A percentile compares a stretch with the other conserved stretches of the same genome.
Conservation (phyloP, 1,284 basidiomycete species). For the Spongiforma sp. region DNA sequence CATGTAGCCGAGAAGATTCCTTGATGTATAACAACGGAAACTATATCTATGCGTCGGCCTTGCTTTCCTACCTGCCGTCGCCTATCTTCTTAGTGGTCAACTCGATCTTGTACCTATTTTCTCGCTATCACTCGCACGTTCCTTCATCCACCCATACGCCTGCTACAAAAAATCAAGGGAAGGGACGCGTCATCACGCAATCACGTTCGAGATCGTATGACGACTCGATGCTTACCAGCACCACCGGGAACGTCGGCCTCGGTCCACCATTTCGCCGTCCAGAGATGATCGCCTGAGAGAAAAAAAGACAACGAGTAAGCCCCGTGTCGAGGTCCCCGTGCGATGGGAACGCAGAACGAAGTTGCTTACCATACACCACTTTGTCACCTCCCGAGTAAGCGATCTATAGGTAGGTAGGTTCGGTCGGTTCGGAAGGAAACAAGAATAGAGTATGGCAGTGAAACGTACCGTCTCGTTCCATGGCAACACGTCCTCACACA, state of each 20-base stretch:
- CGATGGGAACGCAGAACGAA: no score
- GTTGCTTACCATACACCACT: constrained; percentile 50
- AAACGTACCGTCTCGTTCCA: constrained; percentile 50
- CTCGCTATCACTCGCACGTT: constrained; percentile 38
- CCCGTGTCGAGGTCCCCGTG: no score
- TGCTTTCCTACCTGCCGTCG: no score
- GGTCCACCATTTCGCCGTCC: constrained; percentile 66
- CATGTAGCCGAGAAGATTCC: background rate
- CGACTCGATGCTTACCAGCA: constrained; percentile 16
- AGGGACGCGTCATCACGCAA: constrained; percentile 18
- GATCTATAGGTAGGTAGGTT: constrained; percentile 20
- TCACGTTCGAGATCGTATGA: background rate
- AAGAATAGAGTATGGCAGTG: no score
- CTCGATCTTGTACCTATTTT: no score
- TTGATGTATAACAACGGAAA: no score
- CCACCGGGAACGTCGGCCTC: constrained; percentile 53
- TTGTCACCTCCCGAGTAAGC: constrained; percentile 55
- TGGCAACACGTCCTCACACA: constrained; percentile 54
- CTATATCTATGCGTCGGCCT: no score
- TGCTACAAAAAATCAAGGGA: no score
- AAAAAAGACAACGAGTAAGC: background rate
- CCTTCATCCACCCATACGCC: constrained; percentile 49
- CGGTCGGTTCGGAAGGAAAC: background rate
- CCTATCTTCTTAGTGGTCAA: no score
- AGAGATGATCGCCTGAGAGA: constrained; percentile 45